A percentile compares a stretch with the other conserved stretches of the same genome.
Conservation (phyloP, 352 stramenopile genomes). For the Phytophthora europaea region DNA sequence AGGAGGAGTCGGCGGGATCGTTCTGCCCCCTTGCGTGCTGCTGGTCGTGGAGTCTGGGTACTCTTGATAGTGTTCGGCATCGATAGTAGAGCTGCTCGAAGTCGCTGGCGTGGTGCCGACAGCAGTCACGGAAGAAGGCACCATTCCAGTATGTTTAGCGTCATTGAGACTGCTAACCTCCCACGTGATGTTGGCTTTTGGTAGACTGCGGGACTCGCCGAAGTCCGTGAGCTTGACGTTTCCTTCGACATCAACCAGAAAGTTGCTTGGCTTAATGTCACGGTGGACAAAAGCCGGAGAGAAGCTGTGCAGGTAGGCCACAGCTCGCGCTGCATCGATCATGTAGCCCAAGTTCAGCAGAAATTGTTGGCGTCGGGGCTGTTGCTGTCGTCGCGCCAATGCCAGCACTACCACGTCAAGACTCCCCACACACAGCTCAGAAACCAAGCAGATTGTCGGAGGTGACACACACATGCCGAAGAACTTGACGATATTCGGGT, state of each 20-base stretch:
- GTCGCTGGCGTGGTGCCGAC: conserved; percentile 14
- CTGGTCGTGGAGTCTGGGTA: conserved; percentile 35
- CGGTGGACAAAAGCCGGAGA: conserved; percentile 65
- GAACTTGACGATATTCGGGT: conserved; percentile 72
- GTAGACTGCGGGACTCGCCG: conserved; percentile 57
- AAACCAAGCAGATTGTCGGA: conserved; percentile 70
- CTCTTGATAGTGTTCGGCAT: conserved; percentile 45
- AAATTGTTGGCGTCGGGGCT: conserved; percentile 54
- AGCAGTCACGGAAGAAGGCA: conserved; percentile 17
- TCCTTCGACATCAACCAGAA: conserved; percentile 52
- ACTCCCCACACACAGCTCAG: conserved; percentile 61
- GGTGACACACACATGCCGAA: conserved; percentile 69
- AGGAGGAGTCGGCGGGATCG: conserved; percentile 23
- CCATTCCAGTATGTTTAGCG: conserved; percentile 19
- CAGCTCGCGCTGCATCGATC: conserved; percentile 65
- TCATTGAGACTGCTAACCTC: conserved; percentile 45
- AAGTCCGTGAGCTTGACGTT: conserved; percentile 67
- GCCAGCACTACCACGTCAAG: conserved; percentile 54
- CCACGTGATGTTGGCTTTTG: conserved; percentile 49
- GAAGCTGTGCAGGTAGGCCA: conserved; percentile 70
- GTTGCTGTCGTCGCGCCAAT: conserved; percentile 25
- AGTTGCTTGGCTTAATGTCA: conserved; percentile 72
- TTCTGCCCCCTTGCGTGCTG: conserved; percentile 3
- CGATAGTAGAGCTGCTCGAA: conserved; percentile 33
- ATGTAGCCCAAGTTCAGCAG: conserved; percentile 67